These are phyloP conservation scores for Dysphania ambrosioides DNA, from an alignment of 148 eudicot species.

Conservation along the genomic window DNA sequence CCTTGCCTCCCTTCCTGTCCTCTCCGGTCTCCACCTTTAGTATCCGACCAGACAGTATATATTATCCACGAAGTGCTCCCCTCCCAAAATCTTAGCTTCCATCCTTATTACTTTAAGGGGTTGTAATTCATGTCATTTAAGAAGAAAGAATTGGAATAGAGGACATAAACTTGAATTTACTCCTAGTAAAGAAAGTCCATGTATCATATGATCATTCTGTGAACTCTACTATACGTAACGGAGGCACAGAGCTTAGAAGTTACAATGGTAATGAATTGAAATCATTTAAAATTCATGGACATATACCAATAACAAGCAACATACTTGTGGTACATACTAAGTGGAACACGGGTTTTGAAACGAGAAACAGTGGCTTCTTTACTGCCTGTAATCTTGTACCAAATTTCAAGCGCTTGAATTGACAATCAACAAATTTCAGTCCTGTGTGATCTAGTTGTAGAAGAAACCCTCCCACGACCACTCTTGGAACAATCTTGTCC, in stretches of 20 bases:
- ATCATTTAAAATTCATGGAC: no score
- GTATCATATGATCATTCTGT: no score
- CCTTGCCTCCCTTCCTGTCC: neutral
- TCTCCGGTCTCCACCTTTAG: neutral
- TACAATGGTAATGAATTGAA: no score
- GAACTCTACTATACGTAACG: neutral
- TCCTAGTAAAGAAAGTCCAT: no score
- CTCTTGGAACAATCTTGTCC: slow-evolving; percentile 52
- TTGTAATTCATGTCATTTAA: no score
- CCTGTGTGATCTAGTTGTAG: slow-evolving; percentile 35
- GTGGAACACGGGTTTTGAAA: neutral
- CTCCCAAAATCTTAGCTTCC: neutral
- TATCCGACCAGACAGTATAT: neutral
- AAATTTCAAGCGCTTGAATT: neutral
- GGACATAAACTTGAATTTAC: neutral
- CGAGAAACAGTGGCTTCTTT: neutral
- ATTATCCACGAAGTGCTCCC: neutral
- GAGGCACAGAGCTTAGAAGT: neutral
- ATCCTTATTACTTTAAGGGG: neutral
- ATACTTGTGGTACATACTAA: neutral
- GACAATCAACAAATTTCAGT: slow-evolving; percentile 50
- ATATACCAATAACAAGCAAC: no score
- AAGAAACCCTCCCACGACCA: slow-evolving; percentile 25
- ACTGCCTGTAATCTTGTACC: neutral
- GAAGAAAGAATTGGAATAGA: no score